Conservation (phyloP, 345 rosid species). For the thale cress (Arabidopsis thaliana) region TAIR10.1 NC_003075.7:14190001-14190500, state of each 20-base stretch:
- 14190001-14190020: constrained; percentile 33
- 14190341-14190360: constrained; percentile 14
- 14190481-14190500: not conserved
- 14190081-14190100: constrained; percentile 34
- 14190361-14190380: constrained; percentile 1
- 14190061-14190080: constrained; percentile 32
- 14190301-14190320: constrained; percentile 3
- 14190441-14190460: not conserved
- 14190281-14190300: constrained; percentile 19
- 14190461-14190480: not conserved
- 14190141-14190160: constrained; percentile 34
- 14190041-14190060: constrained; percentile 35
- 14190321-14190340: not conserved
- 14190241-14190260: constrained; percentile 41
- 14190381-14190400: not conserved
- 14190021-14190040: constrained; percentile 34
- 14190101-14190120: constrained; percentile 21
- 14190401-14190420: not conserved
- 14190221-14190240: constrained; percentile 44
- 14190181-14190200: constrained; percentile 42
- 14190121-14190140: constrained; percentile 36
- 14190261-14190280: constrained; percentile 36
- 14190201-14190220: constrained; percentile 41
- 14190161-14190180: constrained; percentile 15
- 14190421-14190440: constrained; percentile 9